Conservation (phyloP, 805 yeast species). For the Candida xyloterini region DNA sequence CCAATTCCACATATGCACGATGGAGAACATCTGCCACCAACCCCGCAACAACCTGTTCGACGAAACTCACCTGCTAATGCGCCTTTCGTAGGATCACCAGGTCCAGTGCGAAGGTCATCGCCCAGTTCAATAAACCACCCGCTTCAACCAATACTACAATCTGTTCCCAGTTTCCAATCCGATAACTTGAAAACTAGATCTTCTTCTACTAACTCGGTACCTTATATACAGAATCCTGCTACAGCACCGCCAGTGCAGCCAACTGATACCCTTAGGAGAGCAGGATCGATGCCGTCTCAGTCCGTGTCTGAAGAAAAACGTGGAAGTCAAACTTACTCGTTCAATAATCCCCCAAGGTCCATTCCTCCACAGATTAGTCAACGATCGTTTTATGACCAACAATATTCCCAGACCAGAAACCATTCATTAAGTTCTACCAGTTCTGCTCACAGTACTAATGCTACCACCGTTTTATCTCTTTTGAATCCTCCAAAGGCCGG, state of each 20-base stretch:
- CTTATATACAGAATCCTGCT: slow-evolving; percentile 2
- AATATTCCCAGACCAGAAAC: slow-evolving; percentile 12
- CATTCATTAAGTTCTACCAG: slow-evolving; percentile 15
- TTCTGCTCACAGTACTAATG: slow-evolving; percentile 3
- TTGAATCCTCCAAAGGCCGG: slow-evolving; percentile 19
- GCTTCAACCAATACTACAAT: slow-evolving; percentile 2
- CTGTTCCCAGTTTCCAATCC: background rate
- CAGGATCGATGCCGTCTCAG: slow-evolving; percentile 18
- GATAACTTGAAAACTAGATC: slow-evolving; percentile 21
- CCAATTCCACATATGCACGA: slow-evolving; percentile 13
- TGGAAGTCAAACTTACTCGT: slow-evolving; percentile 19
- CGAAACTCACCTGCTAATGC: slow-evolving; percentile 13
- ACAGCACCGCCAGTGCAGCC: slow-evolving; percentile 3
- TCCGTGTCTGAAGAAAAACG: slow-evolving; percentile 20
- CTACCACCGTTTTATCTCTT: slow-evolving; percentile 23
- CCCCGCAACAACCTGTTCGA: slow-evolving; percentile 13
- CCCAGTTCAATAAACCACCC: slow-evolving; percentile 9
- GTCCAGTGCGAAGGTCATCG: slow-evolving; percentile 10
- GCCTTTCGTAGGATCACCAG: slow-evolving; percentile 17
- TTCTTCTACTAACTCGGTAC: slow-evolving; percentile 16
- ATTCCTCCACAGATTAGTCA: slow-evolving; percentile 19
- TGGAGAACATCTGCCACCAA: slow-evolving; percentile 12
- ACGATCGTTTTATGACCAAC: slow-evolving; percentile 10
- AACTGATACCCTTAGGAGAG: slow-evolving; percentile 3
- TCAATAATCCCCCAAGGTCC: slow-evolving; percentile 30